Conservation (phyloP, 78 protist species). For the Salpingoeca rosetta region DNA sequence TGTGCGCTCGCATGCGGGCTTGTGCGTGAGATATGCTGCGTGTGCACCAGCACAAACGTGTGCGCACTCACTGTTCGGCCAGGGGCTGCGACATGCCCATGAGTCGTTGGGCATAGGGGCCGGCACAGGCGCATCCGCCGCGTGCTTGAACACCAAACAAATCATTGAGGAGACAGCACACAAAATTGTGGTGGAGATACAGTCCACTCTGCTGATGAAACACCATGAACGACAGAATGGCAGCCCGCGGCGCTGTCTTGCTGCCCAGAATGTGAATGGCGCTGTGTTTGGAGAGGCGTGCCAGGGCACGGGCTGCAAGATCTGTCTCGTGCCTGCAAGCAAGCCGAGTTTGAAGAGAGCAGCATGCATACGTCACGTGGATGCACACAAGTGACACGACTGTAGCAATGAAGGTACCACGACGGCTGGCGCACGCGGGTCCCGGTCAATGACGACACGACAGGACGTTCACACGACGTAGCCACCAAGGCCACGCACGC, state of each 20-base stretch:
- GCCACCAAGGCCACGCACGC: too few species aligned
- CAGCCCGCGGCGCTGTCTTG: not conserved
- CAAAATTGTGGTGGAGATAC: constrained; percentile 72
- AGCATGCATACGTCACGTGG: too few species aligned
- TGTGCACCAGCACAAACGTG: not conserved
- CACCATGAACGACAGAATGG: constrained; percentile 28
- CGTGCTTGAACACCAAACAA: constrained; percentile 87
- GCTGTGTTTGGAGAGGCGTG: not conserved
- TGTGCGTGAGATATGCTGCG: not conserved
- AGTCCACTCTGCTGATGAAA: not conserved
- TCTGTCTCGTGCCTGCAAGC: not conserved
- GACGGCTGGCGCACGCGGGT: too few species aligned
- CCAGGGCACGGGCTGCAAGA: not conserved
- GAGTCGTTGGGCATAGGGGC: constrained; percentile 73
- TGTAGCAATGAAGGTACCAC: too few species aligned
- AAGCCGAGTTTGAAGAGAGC: too few species aligned
- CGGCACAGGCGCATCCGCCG: constrained; percentile 89
- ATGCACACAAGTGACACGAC: too few species aligned
- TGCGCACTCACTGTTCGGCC: too few species aligned
- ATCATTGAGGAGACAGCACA: constrained; percentile 77
- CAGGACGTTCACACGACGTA: too few species aligned
- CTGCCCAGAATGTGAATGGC: constrained; percentile 2
- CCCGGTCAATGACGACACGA: too few species aligned
- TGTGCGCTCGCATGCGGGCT: too few species aligned
- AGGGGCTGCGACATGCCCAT: constrained; percentile 41